Base-by-base conservation (phyloP, 371 early-diverging fungal species). In the Mortierella sp. region DNA sequence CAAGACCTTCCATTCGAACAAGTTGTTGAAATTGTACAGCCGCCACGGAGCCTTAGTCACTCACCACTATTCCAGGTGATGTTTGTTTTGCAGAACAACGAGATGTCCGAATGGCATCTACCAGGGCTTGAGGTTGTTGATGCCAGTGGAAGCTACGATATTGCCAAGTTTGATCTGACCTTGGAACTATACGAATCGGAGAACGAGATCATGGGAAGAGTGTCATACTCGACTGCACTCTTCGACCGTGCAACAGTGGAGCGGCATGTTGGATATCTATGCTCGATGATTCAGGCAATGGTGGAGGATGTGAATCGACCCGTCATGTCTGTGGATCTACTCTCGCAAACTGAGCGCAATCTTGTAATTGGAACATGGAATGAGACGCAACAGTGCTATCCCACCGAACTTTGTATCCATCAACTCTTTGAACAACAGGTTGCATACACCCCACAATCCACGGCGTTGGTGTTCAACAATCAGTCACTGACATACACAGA, bases 341-440 rank as follows among this genome's bases (percentile, higher is more conserved):
- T 68, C 5, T 61, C 69, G 8, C 13, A 19, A 23, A 53, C 45
- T 3, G 66, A 66, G 24, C 53, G n/a, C 16, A 42, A 16, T 0
- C 6, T 66, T 23, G 41, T 58, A 16, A 0, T 69, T 6, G 26
- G 57, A 21, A n/a, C 58, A 42, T 62, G 69, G 69, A 69, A 69
- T 26, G 47, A 26, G n/a, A 62, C 62, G 19, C 8, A 0, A 3
- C 12, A 12, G 23, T 30, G 6, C 10, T 62, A 47, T 12, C 54
- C 62, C 1, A n/a, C 21, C 1, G 14, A 58, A 1, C 41, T 1
- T 3, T 54, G 54, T 30, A 1, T 64, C 23, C 65, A 64, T 21
- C 34, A 64, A 9, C 1, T 57, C 7, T 58, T 64, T 46, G 59
- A 67, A 24, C 30, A 55, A 28, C 42, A 58, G 28, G 54, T 59